Conservation (phyloP, 208 protist genomes). For the Porcisia hertigi region DNA sequence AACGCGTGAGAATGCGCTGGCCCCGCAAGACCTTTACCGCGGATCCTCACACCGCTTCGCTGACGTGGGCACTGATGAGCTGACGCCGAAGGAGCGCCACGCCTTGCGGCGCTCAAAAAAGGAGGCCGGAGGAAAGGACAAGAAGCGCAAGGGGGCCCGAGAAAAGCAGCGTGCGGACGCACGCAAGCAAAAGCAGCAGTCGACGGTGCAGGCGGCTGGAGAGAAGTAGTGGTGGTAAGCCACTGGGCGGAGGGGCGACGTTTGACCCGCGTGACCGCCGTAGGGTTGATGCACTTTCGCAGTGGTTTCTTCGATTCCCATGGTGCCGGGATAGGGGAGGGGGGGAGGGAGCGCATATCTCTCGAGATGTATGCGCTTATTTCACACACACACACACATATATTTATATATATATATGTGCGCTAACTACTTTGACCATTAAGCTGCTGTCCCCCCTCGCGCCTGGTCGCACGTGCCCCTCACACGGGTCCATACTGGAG, state of each 20-base stretch:
- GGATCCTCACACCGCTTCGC: constrained; percentile 54
- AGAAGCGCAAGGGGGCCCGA: constrained; percentile 37
- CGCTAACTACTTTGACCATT: background rate
- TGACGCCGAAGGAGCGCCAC: constrained; percentile 71
- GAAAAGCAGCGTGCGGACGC: constrained; percentile 38
- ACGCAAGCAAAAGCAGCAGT: constrained; percentile 24
- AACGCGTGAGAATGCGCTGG: constrained; percentile 73
- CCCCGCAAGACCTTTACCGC: constrained; percentile 89
- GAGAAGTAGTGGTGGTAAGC: constrained; percentile 16
- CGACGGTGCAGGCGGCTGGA: background rate
- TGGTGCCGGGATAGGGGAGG: background rate
- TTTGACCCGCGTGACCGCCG: background rate
- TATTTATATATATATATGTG: background rate
- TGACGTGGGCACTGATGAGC: constrained; percentile 74
- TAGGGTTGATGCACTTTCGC: background rate
- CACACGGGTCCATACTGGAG: background rate
- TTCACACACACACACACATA: background rate
- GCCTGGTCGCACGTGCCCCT: background rate
- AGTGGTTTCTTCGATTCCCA: background rate
- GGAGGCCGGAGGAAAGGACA: constrained; percentile 40
- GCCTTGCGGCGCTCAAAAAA: constrained; percentile 84
- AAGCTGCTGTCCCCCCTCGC: background rate
- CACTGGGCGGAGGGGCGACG: background rate
- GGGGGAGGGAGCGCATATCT: too few relatives aligned
- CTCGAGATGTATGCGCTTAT: background rate